Base-by-base conservation (phyloP, 306 rosid genomes). In the Phaseolus lunatus region DNA sequence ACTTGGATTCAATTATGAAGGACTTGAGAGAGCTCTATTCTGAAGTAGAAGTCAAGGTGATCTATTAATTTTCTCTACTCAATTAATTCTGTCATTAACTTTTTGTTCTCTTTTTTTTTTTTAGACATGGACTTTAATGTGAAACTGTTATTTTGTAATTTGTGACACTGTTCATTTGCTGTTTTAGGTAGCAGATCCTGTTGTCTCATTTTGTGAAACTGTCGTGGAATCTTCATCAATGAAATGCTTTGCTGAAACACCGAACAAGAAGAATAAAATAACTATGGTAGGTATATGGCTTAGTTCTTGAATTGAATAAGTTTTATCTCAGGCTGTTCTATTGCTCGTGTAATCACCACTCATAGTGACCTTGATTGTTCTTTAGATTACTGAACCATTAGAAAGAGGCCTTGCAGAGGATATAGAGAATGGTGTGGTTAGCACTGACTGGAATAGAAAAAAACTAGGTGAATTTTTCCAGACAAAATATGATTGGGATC, bases 211-310 rank as follows among this genome's bases (percentile, higher is more conserved):
- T 81, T 95, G 99, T 84, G 97, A 95, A 87, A 95, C 99, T 23
- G 98, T 95, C 11, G 96, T 95, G 54, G 99, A 92, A 82, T 92
- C 99, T 61, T 95, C 99, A n/a, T 95, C 99, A 20, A 95, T 95
- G 98, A 95, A 92, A 76, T 95, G 99, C 83, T 95, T 95, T 87
- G 99, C 99, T 62, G 97, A 95, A 86, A 92, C 98, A 47, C 97
- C 97, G 56, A 92, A 95, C 89, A 95, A 92, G 84, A 95, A 95
- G 97, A 95, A 95, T 72, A 95, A 95, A 88, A 95, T 92, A 83
- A 95, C 99, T 68, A 92, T 95, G 99, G 99, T 95, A 83, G 58
- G 89, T 24, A 43, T 67, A 52, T 52, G 8, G 47, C 45, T 76
- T 67, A 67, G 72, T 52, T 82, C 48, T 29, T 0, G 2, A 19